These are phyloP conservation scores for Trichoderma gamsii DNA, from an alignment of 495 filamentous ascomycete genomes.

Conservation along the genomic window DNA sequence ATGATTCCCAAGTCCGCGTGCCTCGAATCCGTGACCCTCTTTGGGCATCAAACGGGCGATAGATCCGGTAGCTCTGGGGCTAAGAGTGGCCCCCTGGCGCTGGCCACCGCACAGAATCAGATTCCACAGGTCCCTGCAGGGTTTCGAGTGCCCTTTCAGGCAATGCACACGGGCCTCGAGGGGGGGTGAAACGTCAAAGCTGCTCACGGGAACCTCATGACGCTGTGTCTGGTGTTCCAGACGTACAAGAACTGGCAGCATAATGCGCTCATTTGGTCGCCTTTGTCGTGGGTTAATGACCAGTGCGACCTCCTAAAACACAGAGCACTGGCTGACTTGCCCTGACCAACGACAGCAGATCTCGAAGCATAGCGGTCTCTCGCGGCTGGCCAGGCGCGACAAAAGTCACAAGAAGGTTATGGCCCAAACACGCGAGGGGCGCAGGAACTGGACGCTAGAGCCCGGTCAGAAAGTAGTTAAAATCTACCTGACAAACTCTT, in stretches of 20 bases:
- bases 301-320: too few species aligned
- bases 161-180: background rate
- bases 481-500: too few species aligned
- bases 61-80: background rate
- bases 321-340: too few species aligned
- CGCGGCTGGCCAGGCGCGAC: too few species aligned
- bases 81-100: background rate
- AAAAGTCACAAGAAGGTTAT: background rate
- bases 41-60: conserved; percentile 1
- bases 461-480: background rate
- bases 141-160: conserved; percentile 7
- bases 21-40: conserved; percentile 5
- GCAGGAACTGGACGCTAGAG: background rate
- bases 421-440: background rate
- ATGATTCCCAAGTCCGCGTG: background rate
- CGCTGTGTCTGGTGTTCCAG: too few species aligned
- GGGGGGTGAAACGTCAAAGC: background rate
- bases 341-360: too few species aligned
- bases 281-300: too few species aligned
- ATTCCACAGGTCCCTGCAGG: conserved; percentile 9
- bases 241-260: too few species aligned
- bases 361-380: too few species aligned
- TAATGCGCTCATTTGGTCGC: too few species aligned
- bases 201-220: background rate
- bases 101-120: background rate